These are phyloP conservation scores for Myxozyma udenii DNA, from an alignment of 805 yeast species.

Conservation along the genomic window DNA sequence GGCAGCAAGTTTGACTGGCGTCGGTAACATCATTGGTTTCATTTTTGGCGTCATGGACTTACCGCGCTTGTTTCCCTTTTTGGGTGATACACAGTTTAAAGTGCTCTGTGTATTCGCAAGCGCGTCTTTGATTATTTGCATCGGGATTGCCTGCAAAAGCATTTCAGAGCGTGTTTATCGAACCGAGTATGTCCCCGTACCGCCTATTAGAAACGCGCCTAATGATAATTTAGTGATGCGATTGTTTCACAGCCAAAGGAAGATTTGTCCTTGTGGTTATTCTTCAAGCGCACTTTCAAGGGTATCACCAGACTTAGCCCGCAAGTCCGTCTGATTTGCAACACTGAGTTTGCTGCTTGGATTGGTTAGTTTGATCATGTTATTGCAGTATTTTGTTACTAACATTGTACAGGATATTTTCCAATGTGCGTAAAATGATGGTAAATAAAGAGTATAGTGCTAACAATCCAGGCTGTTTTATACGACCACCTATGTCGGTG, in stretches of 20 bases:
- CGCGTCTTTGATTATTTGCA: slow-evolving; percentile 42
- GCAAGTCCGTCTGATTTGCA: slow-evolving; percentile 51
- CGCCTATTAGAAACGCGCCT: too few species aligned
- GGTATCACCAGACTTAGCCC: slow-evolving; percentile 43
- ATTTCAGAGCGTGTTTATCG: slow-evolving; percentile 51
- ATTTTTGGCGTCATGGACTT: slow-evolving; percentile 51
- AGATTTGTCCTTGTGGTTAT: slow-evolving; percentile 5
- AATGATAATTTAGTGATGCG: too few species aligned
- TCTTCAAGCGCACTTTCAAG: slow-evolving; percentile 17
- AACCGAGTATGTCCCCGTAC: slow-evolving; percentile 46
- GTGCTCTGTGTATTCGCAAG: slow-evolving; percentile 48
- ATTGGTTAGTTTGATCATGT: slow-evolving; percentile 41
- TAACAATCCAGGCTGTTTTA: slow-evolving; percentile 56
- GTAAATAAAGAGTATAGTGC: background rate
- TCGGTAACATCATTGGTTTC: slow-evolving; percentile 58
- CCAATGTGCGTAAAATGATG: slow-evolving; percentile 19
- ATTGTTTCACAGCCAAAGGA: too few species aligned
- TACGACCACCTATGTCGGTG: slow-evolving; percentile 64
- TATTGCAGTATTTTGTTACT: background rate
- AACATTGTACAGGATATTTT: slow-evolving; percentile 19
- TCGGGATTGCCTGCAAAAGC: slow-evolving; percentile 43
- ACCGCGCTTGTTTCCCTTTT: slow-evolving; percentile 39
- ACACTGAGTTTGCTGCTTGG: slow-evolving; percentile 64
- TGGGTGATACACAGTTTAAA: slow-evolving; percentile 53
- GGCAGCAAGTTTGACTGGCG: slow-evolving; percentile 64